These are phyloP conservation scores for Candida maesae DNA, from an alignment of 805 yeast genomes.

Conservation along the genomic window DNA sequence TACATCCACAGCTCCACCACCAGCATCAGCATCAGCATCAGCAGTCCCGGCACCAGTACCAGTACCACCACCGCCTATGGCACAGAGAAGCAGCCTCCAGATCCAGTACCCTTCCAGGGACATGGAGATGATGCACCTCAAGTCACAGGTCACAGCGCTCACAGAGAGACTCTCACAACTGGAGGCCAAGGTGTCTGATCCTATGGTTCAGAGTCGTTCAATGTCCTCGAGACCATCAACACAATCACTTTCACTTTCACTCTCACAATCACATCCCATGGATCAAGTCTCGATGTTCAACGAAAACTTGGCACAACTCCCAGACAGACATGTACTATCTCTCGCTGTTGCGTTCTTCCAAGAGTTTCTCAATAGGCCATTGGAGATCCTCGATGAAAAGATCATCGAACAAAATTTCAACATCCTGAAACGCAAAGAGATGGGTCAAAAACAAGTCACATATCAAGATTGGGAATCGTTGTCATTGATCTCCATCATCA, in stretches of 20 bases:
- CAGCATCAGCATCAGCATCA: no score
- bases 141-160: slow-evolving; percentile 13
- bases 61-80: neutral
- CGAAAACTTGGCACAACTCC: slow-evolving; percentile 7
- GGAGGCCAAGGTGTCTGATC: slow-evolving; percentile 15
- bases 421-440: slow-evolving; percentile 1
- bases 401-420: slow-evolving; percentile 6
- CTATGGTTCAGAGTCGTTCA: no score
- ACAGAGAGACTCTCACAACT: slow-evolving; percentile 14
- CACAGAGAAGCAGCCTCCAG: neutral
- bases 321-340: slow-evolving; percentile 2
- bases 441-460: neutral
- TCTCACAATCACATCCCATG: no score
- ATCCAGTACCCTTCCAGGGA: neutral
- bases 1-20: no score
- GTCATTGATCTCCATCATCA: slow-evolving; percentile 17
- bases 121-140: slow-evolving; percentile 15
- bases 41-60: no score
- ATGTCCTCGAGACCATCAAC: no score
- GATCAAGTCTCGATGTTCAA: neutral
- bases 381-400: slow-evolving; percentile 16
- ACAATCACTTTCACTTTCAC: no score
- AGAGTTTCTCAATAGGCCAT: slow-evolving; percentile 13
- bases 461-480: slow-evolving; percentile 18
- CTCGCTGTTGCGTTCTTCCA: slow-evolving; percentile 11